A percentile compares a stretch with the other conserved stretches of the same genome.
Evolutionary conservation across 208 protist species (phyloP).

Genomic region (Leishmania braziliensis): DNA sequence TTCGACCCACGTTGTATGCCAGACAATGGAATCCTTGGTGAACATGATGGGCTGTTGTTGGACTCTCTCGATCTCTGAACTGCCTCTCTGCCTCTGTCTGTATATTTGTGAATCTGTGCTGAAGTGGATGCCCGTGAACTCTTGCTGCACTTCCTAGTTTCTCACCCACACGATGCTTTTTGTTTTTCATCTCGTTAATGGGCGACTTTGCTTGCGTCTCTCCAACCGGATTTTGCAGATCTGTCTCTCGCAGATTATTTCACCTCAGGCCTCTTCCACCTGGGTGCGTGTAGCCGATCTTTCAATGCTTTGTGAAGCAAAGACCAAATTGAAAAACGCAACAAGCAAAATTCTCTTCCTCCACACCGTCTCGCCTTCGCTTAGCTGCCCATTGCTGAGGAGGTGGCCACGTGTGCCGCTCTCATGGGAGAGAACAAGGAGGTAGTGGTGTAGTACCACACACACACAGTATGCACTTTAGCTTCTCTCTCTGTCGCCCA

Average conservation of each 20-base stretch:
- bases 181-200: slow-evolving; percentile 3
- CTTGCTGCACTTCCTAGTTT: not conserved
- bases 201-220: not conserved
- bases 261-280: not conserved
- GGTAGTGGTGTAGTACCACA: not conserved
- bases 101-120: slow-evolving; percentile 1
- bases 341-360: not conserved
- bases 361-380: not conserved
- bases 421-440: too few relatives aligned
- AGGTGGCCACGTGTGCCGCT: too few relatives aligned
- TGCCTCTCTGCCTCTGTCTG: not conserved
- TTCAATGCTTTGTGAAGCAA: not conserved
- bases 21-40: too few relatives aligned
- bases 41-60: too few relatives aligned
- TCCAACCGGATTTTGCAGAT: not conserved
- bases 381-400: too few relatives aligned
- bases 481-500: not conserved
- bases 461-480: not conserved
- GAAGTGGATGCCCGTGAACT: not conserved
- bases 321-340: not conserved
- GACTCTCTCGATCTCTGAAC: too few relatives aligned
- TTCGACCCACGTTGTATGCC: too few relatives aligned
- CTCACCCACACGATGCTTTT: slow-evolving; percentile 12
- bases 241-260: not conserved
- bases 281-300: not conserved